Conservation (phyloP, 257 asterid genomes). For the Ocimum tenuiflorum region DNA sequence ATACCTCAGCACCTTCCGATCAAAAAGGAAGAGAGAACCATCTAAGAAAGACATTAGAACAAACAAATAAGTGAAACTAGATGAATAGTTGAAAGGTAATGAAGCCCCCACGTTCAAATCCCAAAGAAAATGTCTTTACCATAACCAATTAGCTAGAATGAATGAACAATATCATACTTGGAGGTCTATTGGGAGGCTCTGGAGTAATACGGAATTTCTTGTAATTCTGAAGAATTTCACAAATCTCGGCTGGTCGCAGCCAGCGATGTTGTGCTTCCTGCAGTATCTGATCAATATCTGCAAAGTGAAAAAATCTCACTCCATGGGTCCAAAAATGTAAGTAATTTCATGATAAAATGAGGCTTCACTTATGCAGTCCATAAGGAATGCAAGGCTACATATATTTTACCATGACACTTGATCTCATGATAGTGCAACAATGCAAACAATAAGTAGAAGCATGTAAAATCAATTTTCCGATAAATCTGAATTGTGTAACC, state of each 20-base stretch:
- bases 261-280: conserved; percentile 78
- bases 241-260: conserved; percentile 89
- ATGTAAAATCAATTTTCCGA: not conserved
- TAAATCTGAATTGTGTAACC: not conserved
- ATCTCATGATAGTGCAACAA: no score
- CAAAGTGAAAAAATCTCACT: conserved; percentile 27
- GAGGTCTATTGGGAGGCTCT: conserved; percentile 77
- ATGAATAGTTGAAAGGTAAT: not conserved
- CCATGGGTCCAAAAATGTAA: not conserved
- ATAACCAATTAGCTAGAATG: no score
- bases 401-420: not conserved
- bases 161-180: conserved; percentile 39
- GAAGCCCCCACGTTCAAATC: no score
- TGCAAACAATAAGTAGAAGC: no score
- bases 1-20: conserved; percentile 82
- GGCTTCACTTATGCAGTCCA: not conserved
- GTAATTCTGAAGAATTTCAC: conserved; percentile 70
- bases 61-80: not conserved
- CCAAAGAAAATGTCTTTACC: no score
- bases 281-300: conserved; percentile 83
- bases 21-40: conserved; percentile 92
- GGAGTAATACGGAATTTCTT: conserved; percentile 61
- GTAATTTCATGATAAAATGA: not conserved
- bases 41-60: conserved; percentile 33
- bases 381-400: not conserved